These are phyloP conservation scores for Epithele typhae DNA, from an alignment of 768 basidiomycete species.

Conservation along the genomic window DNA sequence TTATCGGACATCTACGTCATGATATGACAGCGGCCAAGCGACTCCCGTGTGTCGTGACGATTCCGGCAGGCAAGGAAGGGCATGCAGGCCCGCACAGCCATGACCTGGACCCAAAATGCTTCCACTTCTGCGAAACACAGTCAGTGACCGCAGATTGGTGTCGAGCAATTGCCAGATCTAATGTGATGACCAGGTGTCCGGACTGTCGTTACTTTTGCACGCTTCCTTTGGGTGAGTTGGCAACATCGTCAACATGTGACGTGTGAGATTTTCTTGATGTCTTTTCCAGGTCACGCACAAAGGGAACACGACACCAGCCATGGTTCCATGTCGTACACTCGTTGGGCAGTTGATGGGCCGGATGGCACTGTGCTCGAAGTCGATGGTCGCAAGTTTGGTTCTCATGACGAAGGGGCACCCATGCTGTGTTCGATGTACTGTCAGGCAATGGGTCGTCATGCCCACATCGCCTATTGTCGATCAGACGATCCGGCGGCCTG, in stretches of 20 bases:
- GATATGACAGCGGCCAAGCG: conserved; percentile 37
- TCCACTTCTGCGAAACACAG: conserved; percentile 54
- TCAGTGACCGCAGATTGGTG: conserved; percentile 18
- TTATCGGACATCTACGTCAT: neutral
- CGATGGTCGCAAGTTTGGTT: conserved; percentile 49
- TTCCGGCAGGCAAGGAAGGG: conserved; percentile 37
- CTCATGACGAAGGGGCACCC: conserved; percentile 53
- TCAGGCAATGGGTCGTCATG: conserved; percentile 50
- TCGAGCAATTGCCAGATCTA: too few species aligned
- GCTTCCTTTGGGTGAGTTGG: conserved; percentile 43
- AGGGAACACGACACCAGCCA: conserved; percentile 60
- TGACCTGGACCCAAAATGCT: conserved; percentile 35
- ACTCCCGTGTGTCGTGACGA: conserved; percentile 42
- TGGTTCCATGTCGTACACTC: conserved; percentile 56
- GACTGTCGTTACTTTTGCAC: conserved; percentile 59
- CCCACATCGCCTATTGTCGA: conserved; percentile 55
- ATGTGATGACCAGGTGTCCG: conserved; percentile 33
- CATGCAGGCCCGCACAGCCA: conserved; percentile 50
- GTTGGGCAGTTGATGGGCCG: conserved; percentile 53
- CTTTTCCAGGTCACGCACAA: conserved; percentile 49
- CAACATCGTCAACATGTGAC: neutral
- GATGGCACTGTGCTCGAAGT: conserved; percentile 48
- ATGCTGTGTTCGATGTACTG: conserved; percentile 62
- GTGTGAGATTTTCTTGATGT: neutral
- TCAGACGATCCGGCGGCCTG: conserved; percentile 34